phyloP scores from a whole-genome alignment of 306 rosid species.

The Citrullus colocynthis region DNA sequence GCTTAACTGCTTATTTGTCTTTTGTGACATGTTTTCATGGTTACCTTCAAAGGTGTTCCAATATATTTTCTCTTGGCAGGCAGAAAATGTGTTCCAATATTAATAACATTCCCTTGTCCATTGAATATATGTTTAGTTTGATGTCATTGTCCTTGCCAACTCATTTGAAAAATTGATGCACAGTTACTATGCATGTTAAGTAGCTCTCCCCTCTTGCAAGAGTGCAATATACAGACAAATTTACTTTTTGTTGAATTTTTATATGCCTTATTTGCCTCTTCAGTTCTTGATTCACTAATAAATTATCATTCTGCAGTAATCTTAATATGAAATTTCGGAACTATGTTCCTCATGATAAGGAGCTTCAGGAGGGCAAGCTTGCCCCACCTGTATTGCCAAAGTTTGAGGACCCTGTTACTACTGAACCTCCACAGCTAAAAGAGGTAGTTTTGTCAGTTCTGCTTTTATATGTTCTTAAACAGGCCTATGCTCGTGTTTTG shows the following conservation, averaged over 20 bases:
- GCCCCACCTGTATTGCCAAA: slow-evolving; percentile 71
- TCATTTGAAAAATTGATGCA: background rate
- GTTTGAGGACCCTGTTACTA: slow-evolving; percentile 76
- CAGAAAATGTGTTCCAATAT: background rate
- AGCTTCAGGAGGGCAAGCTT: slow-evolving; percentile 78
- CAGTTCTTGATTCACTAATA: background rate
- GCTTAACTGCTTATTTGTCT: background rate
- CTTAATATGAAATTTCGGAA: slow-evolving; percentile 73
- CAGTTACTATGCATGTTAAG: background rate
- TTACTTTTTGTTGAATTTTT: background rate
- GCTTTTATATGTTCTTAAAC: background rate
- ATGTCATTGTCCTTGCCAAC: background rate
- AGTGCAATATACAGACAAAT: background rate
- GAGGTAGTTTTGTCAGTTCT: slow-evolving; percentile 24
- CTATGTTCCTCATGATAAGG: slow-evolving; percentile 85
- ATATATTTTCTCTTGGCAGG: background rate
- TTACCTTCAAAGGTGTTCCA: background rate
- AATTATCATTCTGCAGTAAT: slow-evolving; percentile 20
- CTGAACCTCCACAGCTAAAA: slow-evolving; percentile 36
- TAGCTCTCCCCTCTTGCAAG: background rate
- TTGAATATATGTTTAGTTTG: background rate
- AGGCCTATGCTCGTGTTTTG: background rate
- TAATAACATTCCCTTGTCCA: background rate
- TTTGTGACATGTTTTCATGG: background rate
- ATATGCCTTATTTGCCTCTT: background rate